These are phyloP conservation scores for Taxawa tesnikishii DNA, from an alignment of 2,329 filamentous ascomycete species.

Conservation along the genomic window DNA sequence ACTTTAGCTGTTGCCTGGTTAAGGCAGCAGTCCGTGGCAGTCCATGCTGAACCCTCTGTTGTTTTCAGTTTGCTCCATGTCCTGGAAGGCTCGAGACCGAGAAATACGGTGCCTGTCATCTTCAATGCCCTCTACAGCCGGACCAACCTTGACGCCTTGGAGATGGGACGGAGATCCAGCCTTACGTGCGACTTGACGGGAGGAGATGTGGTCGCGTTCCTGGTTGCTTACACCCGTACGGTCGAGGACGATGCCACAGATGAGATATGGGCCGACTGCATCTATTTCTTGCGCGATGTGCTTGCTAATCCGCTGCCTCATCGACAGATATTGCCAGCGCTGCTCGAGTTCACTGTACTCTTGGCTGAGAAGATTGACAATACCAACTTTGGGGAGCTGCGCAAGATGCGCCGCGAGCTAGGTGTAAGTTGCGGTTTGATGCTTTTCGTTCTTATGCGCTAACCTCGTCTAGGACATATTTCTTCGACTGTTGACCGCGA, in stretches of 20 bases:
- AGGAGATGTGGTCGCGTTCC: conserved; percentile 71
- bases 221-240: conserved; percentile 80
- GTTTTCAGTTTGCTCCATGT: conserved; percentile 83
- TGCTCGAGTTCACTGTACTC: conserved; percentile 81
- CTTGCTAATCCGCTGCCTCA: conserved; percentile 91
- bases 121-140: conserved; percentile 96
- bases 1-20: conserved; percentile 80
- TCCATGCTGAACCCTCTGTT: conserved; percentile 41
- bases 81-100: conserved; percentile 79
- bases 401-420: conserved; percentile 80
- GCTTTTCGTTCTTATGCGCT: conserved; percentile 11
- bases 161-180: conserved; percentile 71
- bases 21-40: conserved; percentile 31
- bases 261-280: conserved; percentile 94
- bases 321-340: conserved; percentile 71
- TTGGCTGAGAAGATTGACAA: conserved; percentile 94
- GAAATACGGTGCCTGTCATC: conserved; percentile 82
- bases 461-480: conserved; percentile 61
- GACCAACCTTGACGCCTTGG: conserved; percentile 71
- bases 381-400: conserved; percentile 91
- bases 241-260: conserved; percentile 96
- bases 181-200: conserved; percentile 77
- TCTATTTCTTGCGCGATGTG: conserved; percentile 78
- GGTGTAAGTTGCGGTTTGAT: conserved; percentile 48
- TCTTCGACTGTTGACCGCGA: conserved; percentile 74